Evolutionary conservation across 805 yeast species (phyloP).

Genomic region (Suhomyces kilbournensis): DNA sequence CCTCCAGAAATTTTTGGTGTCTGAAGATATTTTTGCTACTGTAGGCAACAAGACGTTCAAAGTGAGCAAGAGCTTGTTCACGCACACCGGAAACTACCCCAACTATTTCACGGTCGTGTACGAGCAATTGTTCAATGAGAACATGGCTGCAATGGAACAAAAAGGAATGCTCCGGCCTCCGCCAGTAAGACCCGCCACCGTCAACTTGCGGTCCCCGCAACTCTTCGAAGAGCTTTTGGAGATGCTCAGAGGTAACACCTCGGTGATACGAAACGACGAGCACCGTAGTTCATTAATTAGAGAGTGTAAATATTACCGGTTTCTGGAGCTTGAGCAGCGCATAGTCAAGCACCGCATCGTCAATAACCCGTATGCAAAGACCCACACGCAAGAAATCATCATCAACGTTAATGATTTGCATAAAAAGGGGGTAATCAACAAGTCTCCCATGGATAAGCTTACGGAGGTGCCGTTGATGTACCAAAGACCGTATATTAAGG

Average conservation of each 20-base stretch:
- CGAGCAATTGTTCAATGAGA: conserved; percentile 50
- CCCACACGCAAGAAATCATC: conserved; percentile 53
- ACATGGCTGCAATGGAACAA: conserved; percentile 33
- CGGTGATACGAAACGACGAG: conserved; percentile 46
- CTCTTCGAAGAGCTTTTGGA: conserved; percentile 56
- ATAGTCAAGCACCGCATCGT: conserved; percentile 51
- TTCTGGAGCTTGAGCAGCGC: conserved; percentile 70
- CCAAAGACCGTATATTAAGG: conserved; percentile 29
- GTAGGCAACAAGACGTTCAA: conserved; percentile 62
- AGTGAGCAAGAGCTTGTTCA: conserved; percentile 54
- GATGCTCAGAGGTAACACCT: conserved; percentile 52
- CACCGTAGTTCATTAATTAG: conserved; percentile 57
- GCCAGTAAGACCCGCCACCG: conserved; percentile 59
- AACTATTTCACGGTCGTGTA: conserved; percentile 70
- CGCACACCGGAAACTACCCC: conserved; percentile 65
- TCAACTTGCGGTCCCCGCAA: conserved; percentile 49
- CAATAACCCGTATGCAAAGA: conserved; percentile 46
- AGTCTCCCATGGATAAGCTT: conserved; percentile 14
- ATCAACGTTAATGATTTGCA: conserved; percentile 48
- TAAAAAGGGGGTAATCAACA: conserved; percentile 30
- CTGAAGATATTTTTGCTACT: conserved; percentile 54
- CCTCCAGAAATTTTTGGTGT: conserved; percentile 45
- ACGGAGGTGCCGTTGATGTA: conserved; percentile 26
- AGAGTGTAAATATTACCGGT: conserved; percentile 78
- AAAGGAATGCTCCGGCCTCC: conserved; percentile 70